Evolutionary conservation across 306 rosid genomes (phyloP).

Genomic region (Arachis hypogaea): DNA sequence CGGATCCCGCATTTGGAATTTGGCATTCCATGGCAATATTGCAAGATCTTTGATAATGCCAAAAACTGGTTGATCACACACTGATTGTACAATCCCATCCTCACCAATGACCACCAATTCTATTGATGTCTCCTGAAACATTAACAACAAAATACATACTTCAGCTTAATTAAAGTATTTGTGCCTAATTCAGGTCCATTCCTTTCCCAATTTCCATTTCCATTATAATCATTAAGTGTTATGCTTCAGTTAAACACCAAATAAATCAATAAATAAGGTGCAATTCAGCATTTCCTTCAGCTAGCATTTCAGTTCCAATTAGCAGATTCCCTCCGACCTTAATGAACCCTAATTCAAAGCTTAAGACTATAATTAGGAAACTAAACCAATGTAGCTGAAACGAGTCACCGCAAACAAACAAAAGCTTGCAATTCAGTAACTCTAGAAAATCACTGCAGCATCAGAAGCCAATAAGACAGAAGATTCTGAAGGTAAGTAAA

Average conservation of each 20-base stretch:
- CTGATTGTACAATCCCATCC: conserved; percentile 80
- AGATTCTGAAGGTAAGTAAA: neutral
- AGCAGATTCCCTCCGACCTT: neutral
- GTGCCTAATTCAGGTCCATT: neutral
- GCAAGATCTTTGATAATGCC: conserved; percentile 90
- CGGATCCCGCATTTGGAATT: conserved; percentile 49
- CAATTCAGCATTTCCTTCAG: neutral
- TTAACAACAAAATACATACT: conserved; percentile 8
- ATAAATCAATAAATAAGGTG: neutral
- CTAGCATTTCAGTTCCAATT: neutral
- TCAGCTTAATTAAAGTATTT: conserved; percentile 20
- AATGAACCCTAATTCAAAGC: conserved; percentile 2
- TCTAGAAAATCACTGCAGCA: neutral
- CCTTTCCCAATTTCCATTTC: neutral
- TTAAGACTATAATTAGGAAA: neutral
- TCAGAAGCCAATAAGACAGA: neutral
- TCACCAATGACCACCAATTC: conserved; percentile 79
- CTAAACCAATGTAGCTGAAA: neutral
- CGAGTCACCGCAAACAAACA: neutral
- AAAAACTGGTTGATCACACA: conserved; percentile 91
- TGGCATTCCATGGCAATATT: conserved; percentile 81
- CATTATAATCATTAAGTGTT: too few relatives aligned
- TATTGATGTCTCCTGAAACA: conserved; percentile 83
- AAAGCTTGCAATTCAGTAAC: conserved; percentile 1
- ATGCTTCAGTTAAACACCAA: neutral